These are phyloP conservation scores for Cyberlindnera americana DNA, from an alignment of 805 yeast species.

Conservation along the genomic window DNA sequence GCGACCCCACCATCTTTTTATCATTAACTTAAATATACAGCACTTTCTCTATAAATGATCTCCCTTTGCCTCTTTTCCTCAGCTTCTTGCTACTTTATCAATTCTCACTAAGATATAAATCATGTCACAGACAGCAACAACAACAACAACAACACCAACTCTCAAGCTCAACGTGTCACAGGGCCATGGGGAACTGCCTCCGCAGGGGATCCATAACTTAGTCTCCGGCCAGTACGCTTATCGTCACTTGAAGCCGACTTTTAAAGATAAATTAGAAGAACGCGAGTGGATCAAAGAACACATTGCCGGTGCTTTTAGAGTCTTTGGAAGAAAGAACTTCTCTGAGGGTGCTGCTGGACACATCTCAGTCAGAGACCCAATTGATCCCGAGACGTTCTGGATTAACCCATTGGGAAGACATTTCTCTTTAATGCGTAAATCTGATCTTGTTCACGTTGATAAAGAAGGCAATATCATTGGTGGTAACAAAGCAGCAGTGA, in stretches of 20 bases:
- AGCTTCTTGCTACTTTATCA: too few relatives aligned
- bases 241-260: conserved; percentile 50
- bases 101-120: too few relatives aligned
- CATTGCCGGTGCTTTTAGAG: conserved; percentile 82
- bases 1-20: too few relatives aligned
- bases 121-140: conserved; percentile 11
- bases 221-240: conserved; percentile 46
- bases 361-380: conserved; percentile 81
- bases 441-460: conserved; percentile 62
- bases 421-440: conserved; percentile 55
- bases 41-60: too few relatives aligned
- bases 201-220: conserved; percentile 57
- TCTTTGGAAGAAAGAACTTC: conserved; percentile 75
- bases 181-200: conserved; percentile 11
- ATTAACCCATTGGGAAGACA: conserved; percentile 85
- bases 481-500: conserved; percentile 56
- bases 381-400: conserved; percentile 80
- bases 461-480: conserved; percentile 56
- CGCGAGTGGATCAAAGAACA: conserved; percentile 61
- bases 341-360: conserved; percentile 84
- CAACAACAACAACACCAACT: conserved; percentile 6
- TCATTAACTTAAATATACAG: too few relatives aligned
- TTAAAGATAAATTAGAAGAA: conserved; percentile 44
- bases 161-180: conserved; percentile 11
- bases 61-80: neutral